Evolutionary conservation across 805 yeast species (phyloP).

Genomic region (Nakazawaea holstii): DNA sequence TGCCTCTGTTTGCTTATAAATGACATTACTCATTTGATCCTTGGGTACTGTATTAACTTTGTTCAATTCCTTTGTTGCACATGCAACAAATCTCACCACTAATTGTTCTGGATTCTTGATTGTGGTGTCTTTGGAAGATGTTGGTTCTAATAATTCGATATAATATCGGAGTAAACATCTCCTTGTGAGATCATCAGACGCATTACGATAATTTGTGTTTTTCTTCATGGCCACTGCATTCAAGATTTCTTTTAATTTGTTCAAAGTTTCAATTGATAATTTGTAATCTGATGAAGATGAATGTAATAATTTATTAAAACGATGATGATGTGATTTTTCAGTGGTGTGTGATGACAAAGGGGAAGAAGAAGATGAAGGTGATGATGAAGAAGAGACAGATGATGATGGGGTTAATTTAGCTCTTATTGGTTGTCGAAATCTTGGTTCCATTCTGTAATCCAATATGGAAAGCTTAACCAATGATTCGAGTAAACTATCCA

Average conservation of each 20-base stretch:
- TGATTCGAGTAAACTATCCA: conserved; percentile 16
- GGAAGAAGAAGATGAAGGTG: too few relatives aligned
- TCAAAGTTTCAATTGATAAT: conserved; percentile 30
- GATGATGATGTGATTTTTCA: conserved; percentile 19
- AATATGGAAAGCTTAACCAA: conserved; percentile 51
- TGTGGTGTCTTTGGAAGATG: conserved; percentile 22
- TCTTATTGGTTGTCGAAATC: conserved; percentile 40
- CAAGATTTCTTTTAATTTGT: conserved; percentile 34
- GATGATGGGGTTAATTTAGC: background rate
- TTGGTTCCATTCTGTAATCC: conserved; percentile 59
- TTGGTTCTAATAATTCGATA: conserved; percentile 50
- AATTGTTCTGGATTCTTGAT: conserved; percentile 42
- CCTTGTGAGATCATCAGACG: conserved; percentile 43
- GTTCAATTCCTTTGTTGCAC: conserved; percentile 46
- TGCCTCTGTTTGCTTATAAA: conserved; percentile 23
- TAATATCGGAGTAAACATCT: conserved; percentile 58
- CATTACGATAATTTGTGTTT: conserved; percentile 16
- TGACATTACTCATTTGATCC: conserved; percentile 17
- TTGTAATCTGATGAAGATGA: conserved; percentile 22
- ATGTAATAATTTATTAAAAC: conserved; percentile 24
- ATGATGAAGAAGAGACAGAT: background rate
- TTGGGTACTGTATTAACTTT: conserved; percentile 27
- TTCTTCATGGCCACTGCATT: conserved; percentile 42
- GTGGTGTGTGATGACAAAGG: too few relatives aligned
- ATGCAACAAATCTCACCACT: conserved; percentile 45